phyloP scores from a whole-genome alignment of 108 stramenopile genomes.

The Schizochytrium sp. region DNA sequence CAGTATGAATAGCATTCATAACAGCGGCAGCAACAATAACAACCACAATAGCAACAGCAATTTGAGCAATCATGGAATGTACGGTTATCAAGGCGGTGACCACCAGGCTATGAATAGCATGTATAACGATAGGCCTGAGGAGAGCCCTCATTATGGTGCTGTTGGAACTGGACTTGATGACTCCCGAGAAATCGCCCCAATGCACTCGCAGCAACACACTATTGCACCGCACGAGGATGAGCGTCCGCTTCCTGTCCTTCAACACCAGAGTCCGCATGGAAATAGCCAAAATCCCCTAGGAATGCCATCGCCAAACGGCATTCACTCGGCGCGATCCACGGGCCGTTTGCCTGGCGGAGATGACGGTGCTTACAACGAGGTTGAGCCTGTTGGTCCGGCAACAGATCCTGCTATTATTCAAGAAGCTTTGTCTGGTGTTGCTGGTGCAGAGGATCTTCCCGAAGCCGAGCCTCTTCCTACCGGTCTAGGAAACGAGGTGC shows the following conservation, averaged over 20 bases:
- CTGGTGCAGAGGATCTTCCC: slow-evolving; percentile 70
- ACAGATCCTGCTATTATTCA: slow-evolving; percentile 4
- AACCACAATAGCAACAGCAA: no score
- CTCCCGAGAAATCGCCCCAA: no score
- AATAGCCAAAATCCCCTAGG: neutral
- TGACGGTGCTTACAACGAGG: neutral
- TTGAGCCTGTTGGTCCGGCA: neutral
- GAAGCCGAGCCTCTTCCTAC: slow-evolving; percentile 65
- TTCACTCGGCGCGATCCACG: slow-evolving; percentile 13
- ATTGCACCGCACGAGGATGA: neutral
- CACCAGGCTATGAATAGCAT: no score
- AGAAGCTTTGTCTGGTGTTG: slow-evolving; percentile 55
- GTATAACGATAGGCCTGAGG: no score
- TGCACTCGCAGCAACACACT: neutral
- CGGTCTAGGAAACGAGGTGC: slow-evolving; percentile 59
- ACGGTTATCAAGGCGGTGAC: no score
- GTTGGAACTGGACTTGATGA: no score
- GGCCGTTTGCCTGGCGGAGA: neutral
- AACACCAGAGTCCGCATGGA: slow-evolving; percentile 6
- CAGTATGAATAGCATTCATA: no score
- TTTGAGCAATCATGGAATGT: no score
- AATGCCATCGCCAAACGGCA: neutral
- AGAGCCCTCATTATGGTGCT: no score
- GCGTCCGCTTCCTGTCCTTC: slow-evolving; percentile 47
- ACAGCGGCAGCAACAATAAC: no score